A percentile compares a stretch with the other conserved stretches of the same genome.
These are phyloP conservation scores for Mycocentrospora acerina DNA, from an alignment of 2,329 filamentous ascomycete genomes.

Conservation along the genomic window DNA sequence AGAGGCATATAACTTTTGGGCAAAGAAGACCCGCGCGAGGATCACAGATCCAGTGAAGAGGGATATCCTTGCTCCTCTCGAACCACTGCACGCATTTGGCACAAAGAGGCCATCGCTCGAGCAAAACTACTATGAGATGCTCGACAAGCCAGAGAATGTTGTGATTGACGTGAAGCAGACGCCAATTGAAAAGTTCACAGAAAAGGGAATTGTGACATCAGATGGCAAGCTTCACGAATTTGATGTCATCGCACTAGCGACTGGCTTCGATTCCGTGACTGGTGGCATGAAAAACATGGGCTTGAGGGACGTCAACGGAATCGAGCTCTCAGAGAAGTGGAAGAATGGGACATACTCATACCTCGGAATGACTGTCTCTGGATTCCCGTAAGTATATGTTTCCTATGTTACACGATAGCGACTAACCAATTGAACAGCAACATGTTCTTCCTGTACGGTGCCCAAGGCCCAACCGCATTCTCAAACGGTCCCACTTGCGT, in stretches of 20 bases:
- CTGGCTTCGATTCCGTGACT: constrained; percentile 50
- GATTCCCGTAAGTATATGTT: constrained; percentile 33
- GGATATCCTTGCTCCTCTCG: constrained; percentile 49
- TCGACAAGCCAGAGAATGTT: constrained; percentile 46
- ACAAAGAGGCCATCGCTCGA: constrained; percentile 51
- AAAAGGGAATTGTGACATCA: constrained; percentile 43
- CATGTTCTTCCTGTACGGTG: constrained; percentile 50
- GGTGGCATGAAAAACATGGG: constrained; percentile 46
- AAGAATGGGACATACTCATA: constrained; percentile 45
- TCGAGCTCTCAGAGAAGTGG: constrained; percentile 44
- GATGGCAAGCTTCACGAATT: constrained; percentile 47
- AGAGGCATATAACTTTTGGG: constrained; percentile 51
- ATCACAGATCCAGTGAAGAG: constrained; percentile 48
- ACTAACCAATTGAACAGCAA: constrained; percentile 26
- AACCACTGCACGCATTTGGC: constrained; percentile 49
- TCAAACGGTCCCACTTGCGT: constrained; percentile 50
- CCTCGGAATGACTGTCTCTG: constrained; percentile 46
- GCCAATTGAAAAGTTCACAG: constrained; percentile 43
- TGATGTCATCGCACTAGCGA: constrained; percentile 49
- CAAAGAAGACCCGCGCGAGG: constrained; percentile 45
- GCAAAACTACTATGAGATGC: constrained; percentile 50
- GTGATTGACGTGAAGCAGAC: constrained; percentile 47
- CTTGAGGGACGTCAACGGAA: constrained; percentile 40
- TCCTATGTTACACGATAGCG: neutral
- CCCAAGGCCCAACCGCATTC: constrained; percentile 51